Conservation (phyloP, 257 asterid species). For the Capsicum chinense region DNA sequence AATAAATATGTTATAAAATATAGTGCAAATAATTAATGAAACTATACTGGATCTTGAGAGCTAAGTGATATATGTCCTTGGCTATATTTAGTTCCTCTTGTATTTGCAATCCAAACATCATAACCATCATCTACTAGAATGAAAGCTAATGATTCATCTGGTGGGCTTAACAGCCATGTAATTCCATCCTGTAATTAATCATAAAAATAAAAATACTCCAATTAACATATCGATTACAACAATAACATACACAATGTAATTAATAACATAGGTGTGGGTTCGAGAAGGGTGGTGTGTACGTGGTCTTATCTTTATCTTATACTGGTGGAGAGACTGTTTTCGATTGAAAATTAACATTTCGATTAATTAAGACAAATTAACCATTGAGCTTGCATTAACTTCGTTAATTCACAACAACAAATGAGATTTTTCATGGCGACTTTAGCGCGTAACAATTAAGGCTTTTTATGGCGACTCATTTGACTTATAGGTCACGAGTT, state of each 20-base stretch:
- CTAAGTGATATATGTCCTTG: constrained; percentile 59
- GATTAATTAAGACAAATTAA: neutral
- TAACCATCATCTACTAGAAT: constrained; percentile 65
- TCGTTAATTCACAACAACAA: neutral
- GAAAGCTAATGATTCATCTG: constrained; percentile 60
- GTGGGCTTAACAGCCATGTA: constrained; percentile 64
- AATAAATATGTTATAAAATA: neutral
- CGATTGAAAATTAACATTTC: neutral
- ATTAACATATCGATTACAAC: neutral
- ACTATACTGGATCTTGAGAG: constrained; percentile 54
- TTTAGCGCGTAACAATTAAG: no score
- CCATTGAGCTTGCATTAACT: neutral
- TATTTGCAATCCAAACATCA: constrained; percentile 77
- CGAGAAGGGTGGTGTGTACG: neutral
- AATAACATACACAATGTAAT: neutral
- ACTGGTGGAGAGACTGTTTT: neutral
- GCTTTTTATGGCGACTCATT: no score
- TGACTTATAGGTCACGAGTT: neutral
- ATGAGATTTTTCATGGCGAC: neutral
- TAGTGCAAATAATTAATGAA: neutral
- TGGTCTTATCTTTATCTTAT: neutral
- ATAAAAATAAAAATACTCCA: no score
- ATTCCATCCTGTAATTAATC: constrained; percentile 53
- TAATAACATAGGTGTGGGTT: neutral
- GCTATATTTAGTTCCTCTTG: constrained; percentile 70